Evolutionary conservation across 306 rosid genomes (phyloP).

Genomic region (Glycine latifolia): DNA sequence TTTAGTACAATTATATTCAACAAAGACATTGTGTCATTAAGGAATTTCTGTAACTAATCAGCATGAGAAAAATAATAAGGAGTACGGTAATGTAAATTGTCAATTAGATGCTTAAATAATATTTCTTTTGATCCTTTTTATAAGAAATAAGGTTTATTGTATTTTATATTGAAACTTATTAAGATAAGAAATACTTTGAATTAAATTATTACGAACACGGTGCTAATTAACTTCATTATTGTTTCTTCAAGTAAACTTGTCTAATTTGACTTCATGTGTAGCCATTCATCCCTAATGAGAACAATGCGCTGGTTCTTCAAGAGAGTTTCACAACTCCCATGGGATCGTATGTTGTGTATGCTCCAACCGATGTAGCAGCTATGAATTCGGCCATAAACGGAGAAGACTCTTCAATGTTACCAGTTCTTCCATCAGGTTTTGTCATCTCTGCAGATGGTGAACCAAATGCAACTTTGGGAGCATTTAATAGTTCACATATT

Average conservation of each 20-base stretch:
- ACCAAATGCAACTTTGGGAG: not conserved
- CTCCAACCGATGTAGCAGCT: conserved; percentile 55
- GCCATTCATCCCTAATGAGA: conserved; percentile 56
- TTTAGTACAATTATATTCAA: no score
- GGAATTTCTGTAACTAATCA: no score
- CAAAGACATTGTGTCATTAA: no score
- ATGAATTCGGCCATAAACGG: conserved; percentile 44
- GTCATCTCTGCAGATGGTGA: conserved; percentile 54
- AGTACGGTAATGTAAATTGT: no score
- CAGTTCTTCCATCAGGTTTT: conserved; percentile 78
- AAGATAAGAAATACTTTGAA: no score
- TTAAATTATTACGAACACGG: no score
- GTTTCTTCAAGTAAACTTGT: not conserved
- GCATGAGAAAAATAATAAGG: no score
- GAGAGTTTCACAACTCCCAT: conserved; percentile 60
- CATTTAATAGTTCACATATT: not conserved
- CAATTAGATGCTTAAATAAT: no score
- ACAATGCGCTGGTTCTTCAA: conserved; percentile 61
- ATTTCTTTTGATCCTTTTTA: no score
- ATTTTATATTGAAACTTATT: no score
- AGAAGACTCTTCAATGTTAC: conserved; percentile 52
- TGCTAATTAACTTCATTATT: not conserved
- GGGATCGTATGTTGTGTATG: conserved; percentile 62
- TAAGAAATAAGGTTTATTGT: no score
- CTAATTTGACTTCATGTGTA: not conserved